Evolutionary conservation across 2,329 filamentous ascomycete genomes (phyloP).

Genomic region (Alternaria longipes): DNA sequence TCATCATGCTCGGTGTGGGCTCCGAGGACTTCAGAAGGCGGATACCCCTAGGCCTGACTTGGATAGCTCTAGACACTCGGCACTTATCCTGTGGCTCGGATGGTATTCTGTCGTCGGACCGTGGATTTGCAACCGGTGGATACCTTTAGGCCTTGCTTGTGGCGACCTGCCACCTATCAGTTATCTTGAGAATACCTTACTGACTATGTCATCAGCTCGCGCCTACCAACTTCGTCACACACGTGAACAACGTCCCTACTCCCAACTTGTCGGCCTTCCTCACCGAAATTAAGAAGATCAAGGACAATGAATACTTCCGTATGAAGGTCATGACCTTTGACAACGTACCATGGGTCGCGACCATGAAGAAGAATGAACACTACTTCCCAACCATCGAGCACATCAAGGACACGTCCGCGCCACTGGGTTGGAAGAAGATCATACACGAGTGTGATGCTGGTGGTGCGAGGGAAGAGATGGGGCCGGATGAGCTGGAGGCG

Average conservation of each 20-base stretch:
- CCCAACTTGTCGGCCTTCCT: conserved; percentile 84
- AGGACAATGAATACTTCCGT: conserved; percentile 97
- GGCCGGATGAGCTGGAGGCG: conserved; percentile 38
- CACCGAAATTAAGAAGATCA: conserved; percentile 82
- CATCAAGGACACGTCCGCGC: conserved; percentile 63
- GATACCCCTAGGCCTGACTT: background rate
- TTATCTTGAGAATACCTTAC: background rate
- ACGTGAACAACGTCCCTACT: conserved; percentile 89
- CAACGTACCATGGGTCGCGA: conserved; percentile 98
- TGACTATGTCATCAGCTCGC: conserved; percentile 72
- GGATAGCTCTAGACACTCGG: conserved; percentile 9
- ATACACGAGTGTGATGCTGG: conserved; percentile 62
- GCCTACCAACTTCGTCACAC: conserved; percentile 96
- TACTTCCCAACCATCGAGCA: conserved; percentile 79
- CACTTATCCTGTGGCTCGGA: background rate
- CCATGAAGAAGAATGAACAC: conserved; percentile 99
- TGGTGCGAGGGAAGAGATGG: conserved; percentile 45
- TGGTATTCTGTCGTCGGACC: background rate
- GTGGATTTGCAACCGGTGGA: background rate
- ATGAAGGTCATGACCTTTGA: conserved; percentile 98
- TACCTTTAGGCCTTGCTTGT: background rate
- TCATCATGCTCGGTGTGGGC: too few relatives aligned
- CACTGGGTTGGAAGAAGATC: conserved; percentile 66
- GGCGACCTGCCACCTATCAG: background rate
- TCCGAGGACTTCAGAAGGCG: too few relatives aligned